phyloP scores from a whole-genome alignment of 768 basidiomycete genomes.

The Lentinula boryana region DNA sequence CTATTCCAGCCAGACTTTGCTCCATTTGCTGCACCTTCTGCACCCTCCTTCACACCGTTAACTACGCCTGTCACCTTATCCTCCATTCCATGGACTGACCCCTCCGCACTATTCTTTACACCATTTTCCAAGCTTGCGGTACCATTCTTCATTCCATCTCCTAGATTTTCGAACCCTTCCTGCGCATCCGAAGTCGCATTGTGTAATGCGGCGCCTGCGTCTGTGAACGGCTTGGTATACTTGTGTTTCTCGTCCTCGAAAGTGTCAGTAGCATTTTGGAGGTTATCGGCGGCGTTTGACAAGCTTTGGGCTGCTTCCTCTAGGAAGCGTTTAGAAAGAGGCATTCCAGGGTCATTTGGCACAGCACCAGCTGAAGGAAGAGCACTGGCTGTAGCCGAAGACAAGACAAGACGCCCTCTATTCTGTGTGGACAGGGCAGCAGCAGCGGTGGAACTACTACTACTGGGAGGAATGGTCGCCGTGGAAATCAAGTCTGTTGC shows the following conservation, averaged over 20 bases:
- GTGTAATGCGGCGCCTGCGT: not conserved
- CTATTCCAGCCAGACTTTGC: not conserved
- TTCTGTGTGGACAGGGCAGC: not conserved
- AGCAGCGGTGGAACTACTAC: not conserved
- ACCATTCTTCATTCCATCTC: not conserved
- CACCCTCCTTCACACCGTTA: not conserved
- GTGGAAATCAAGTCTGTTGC: not conserved
- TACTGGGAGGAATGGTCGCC: not conserved
- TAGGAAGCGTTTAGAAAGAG: not conserved
- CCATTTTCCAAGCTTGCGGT: not conserved
- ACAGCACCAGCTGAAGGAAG: not conserved
- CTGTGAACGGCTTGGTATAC: not conserved
- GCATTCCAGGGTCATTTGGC: not conserved
- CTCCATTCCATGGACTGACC: not conserved
- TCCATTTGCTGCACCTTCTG: not conserved
- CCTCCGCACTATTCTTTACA: not conserved
- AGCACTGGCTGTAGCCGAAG: not conserved
- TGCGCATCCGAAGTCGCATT: not conserved
- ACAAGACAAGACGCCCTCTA: too few species aligned
- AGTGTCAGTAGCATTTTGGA: not conserved
- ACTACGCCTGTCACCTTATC: not conserved
- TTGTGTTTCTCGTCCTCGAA: not conserved
- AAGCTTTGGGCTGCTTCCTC: not conserved
- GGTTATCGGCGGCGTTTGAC: not conserved
- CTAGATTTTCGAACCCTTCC: not conserved